Conservation (phyloP, 2,329 filamentous ascomycete genomes). For the Alternaria alternata region DNA sequence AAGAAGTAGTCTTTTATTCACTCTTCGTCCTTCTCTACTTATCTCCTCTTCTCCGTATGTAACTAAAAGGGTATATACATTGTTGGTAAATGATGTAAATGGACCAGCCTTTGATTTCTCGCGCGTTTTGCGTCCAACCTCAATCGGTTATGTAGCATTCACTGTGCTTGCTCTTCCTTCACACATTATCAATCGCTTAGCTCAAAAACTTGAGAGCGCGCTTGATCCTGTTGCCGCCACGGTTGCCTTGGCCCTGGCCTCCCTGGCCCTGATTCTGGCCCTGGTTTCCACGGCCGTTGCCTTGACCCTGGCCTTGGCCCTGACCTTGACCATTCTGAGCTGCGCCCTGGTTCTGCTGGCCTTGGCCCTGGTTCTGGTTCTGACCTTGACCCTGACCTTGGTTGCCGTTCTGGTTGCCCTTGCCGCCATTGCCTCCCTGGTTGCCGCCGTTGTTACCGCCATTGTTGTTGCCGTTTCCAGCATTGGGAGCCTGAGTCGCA, state of each 20-base stretch:
- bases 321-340: not conserved
- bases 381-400: constrained; percentile 1
- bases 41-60: not conserved
- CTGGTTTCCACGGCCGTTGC: not conserved
- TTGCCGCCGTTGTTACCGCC: constrained; percentile 19
- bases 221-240: constrained; percentile 4
- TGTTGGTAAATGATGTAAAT: constrained; percentile 1
- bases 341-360: constrained; percentile 1
- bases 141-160: not conserved
- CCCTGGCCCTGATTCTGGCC: not conserved
- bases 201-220: constrained; percentile 13
- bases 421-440: constrained; percentile 6
- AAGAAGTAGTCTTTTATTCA: not conserved
- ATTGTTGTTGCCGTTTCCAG: constrained; percentile 23
- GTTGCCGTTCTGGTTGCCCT: constrained; percentile 9
- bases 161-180: not conserved
- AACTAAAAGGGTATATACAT: constrained; percentile 14
- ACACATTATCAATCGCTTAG: not conserved
- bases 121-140: constrained; percentile 4
- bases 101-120: constrained; percentile 12
- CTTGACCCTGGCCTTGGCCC: not conserved
- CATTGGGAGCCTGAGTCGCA: constrained; percentile 19
- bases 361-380: not conserved
- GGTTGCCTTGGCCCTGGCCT: not conserved
- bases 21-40: not conserved